Conservation (phyloP, 2,329 filamentous ascomycete species). For the Coniella lustricola region DNA sequence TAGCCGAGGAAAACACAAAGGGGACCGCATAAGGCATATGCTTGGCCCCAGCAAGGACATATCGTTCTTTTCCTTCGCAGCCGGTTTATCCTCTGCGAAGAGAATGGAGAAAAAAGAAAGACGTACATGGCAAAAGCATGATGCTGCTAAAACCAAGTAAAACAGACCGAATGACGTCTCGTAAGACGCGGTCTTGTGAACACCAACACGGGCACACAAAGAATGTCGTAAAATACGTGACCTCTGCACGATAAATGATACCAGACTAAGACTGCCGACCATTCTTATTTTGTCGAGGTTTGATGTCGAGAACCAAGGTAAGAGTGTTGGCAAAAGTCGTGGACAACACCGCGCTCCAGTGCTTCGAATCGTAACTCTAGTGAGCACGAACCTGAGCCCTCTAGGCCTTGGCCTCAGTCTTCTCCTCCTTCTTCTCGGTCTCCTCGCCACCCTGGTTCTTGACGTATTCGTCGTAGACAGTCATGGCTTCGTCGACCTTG, state of each 20-base stretch:
- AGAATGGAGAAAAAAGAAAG: conserved; percentile 8
- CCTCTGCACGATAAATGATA: conserved; percentile 8
- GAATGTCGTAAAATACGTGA: conserved; percentile 11
- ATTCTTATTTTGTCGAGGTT: conserved; percentile 4
- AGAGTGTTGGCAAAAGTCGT: conserved; percentile 3
- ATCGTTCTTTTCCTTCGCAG: conserved; percentile 5
- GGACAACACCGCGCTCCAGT: conserved; percentile 9
- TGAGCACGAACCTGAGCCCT: conserved; percentile 2
- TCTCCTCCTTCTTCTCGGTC: conserved; percentile 42
- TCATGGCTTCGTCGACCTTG: conserved; percentile 97
- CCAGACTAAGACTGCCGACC: conserved; percentile 11
- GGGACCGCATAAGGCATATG: conserved; percentile 1
- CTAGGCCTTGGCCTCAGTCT: conserved; percentile 47
- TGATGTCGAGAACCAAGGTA: conserved; percentile 2
- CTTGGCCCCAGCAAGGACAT: conserved; percentile 3
- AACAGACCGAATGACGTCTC: conserved; percentile 5
- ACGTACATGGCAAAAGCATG: conserved; percentile 13
- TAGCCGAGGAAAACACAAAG: conserved; percentile 8
- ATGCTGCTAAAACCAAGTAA: conserved; percentile 11
- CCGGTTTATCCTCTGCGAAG: background rate
- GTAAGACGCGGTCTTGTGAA: background rate
- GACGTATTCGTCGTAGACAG: conserved; percentile 97
- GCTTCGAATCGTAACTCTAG: conserved; percentile 5
- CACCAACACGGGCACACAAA: conserved; percentile 6
- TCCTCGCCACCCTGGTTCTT: conserved; percentile 59